These are phyloP conservation scores for Euptelea pleiosperma DNA, from an alignment of 164 flowering plant genomes.

Conservation along the genomic window DNA sequence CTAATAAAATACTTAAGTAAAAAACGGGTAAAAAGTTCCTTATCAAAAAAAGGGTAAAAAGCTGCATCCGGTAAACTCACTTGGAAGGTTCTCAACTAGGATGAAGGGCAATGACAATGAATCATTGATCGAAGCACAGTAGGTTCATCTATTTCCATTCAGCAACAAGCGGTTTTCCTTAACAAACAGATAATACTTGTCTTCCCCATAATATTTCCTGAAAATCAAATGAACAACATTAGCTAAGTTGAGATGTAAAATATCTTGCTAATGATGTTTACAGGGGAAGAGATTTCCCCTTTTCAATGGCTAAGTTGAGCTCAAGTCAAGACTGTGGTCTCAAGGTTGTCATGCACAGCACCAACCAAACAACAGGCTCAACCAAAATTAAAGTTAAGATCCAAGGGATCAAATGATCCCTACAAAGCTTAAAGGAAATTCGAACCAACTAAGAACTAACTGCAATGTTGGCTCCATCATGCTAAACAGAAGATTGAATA, in stretches of 20 bases:
- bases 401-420: too few relatives aligned
- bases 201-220: conserved; percentile 23
- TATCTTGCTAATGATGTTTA: neutral
- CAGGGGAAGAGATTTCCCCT: neutral
- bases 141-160: conserved; percentile 1
- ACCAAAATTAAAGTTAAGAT: too few relatives aligned
- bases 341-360: too few relatives aligned
- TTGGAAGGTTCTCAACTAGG: neutral
- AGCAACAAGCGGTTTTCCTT: conserved; percentile 5
- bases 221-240: conserved; percentile 7
- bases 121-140: neutral
- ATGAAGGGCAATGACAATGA: neutral
- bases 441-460: too few relatives aligned
- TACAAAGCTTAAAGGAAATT: too few relatives aligned
- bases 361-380: too few relatives aligned
- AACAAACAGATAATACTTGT: conserved; percentile 13
- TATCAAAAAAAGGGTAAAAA: too few relatives aligned
- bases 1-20: neutral
- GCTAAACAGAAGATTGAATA: too few relatives aligned
- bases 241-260: neutral
- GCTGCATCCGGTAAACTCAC: neutral
- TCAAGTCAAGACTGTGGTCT: neutral
- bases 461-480: too few relatives aligned
- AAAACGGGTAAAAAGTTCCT: neutral
- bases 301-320: neutral